Evolutionary conservation across 768 basidiomycete genomes (phyloP), one percentile per base, ranked within the genome.

Genomic region (Termitomyces bulborhizus): DNA sequence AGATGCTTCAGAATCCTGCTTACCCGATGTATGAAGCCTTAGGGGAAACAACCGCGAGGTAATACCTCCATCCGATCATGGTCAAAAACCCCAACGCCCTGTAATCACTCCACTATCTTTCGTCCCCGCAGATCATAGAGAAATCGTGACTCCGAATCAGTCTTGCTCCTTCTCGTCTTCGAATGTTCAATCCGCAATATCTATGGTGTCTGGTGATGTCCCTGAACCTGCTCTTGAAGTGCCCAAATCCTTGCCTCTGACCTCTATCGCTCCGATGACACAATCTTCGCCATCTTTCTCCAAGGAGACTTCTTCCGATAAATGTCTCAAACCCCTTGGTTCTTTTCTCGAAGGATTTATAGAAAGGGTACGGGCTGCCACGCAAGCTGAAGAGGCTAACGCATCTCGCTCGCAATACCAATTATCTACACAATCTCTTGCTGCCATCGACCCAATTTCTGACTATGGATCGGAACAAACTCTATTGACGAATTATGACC

Each of bases 331-430:
- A 51, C 69, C 73, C 2, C 68, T 74, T 15, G 69, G 57, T 12
- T 70, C 68, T 11, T 69, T 71, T 45, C 64, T 76, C 40, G 68
- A 69, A 45, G 62, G 57, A 15, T 72, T 76, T 44, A 52, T 73
- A 18, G 69, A 71, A 54, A 73, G 68, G 27, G 68, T 71, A 3
- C 71, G 72, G 4, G 60, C 57, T 41, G 70, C 67, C 8, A 68
- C 65, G 7, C 57, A 50, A 29, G 48, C 48, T 40, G 48, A 60
- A 37, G n/a, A 44, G 12, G 15, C 46, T 24, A 52, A 41, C 24
- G 27, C 24, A 27, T 39, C 9, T 49, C 42, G 36, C 6, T 27
- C 31, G 16, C 27, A 27, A 5, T 26, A 40, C n/a, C 51, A 44
- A 12, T 21, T 21, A 26, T 41, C 52, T 29, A 44, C 12, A 26